These are phyloP conservation scores for Viscum album DNA, from an alignment of 177 flowering plant species.

Conservation along the genomic window DNA sequence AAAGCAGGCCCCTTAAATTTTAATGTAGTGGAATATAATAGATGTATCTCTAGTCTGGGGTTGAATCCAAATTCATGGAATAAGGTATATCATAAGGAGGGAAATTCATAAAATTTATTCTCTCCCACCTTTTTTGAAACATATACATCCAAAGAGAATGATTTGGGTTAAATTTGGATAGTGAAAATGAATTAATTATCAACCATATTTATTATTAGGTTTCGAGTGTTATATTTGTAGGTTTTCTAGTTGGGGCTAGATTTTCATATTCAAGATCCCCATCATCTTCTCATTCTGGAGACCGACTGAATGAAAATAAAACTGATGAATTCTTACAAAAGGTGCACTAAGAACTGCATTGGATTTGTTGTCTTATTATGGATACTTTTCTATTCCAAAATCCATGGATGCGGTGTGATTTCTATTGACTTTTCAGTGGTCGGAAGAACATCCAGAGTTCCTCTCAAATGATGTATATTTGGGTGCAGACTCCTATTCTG, in stretches of 20 bases:
- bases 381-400: too few relatives aligned
- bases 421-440: background rate
- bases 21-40: constrained; percentile 13
- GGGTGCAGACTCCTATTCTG: background rate
- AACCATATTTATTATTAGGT: background rate
- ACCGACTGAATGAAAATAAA: background rate
- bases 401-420: too few relatives aligned
- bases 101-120: too few relatives aligned
- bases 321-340: background rate
- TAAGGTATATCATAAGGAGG: too few relatives aligned
- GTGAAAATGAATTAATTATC: too few relatives aligned
- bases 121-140: too few relatives aligned
- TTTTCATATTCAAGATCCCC: constrained; percentile 1
- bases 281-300: background rate
- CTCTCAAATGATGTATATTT: background rate
- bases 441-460: background rate
- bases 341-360: background rate
- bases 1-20: constrained; percentile 15
- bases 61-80: constrained; percentile 27
- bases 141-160: background rate
- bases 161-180: background rate
- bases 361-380: background rate
- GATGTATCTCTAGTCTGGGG: constrained; percentile 16
- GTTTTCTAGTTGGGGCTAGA: background rate
- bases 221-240: background rate